These are phyloP conservation scores for Hyphopichia khmerensis DNA, from an alignment of 1,139 yeast species.

Conservation along the genomic window DNA sequence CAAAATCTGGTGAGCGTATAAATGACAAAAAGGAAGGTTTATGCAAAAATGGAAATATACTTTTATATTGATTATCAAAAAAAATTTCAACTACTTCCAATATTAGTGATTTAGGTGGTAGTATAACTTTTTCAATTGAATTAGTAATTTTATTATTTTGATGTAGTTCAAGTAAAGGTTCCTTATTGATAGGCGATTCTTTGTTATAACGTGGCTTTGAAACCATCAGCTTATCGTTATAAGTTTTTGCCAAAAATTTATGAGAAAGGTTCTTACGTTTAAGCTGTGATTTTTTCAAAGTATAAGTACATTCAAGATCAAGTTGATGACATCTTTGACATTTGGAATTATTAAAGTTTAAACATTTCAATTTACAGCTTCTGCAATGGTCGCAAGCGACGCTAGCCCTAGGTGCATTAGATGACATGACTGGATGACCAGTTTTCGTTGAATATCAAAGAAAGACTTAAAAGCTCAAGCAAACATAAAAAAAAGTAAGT, in stretches of 20 bases:
- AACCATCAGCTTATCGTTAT: neutral
- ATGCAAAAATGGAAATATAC: constrained; percentile 33
- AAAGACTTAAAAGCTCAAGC: too few relatives aligned
- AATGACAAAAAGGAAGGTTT: constrained; percentile 29
- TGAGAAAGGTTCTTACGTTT: constrained; percentile 2
- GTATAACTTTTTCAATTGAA: constrained; percentile 8
- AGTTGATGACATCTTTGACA: constrained; percentile 22
- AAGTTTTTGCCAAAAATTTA: neutral
- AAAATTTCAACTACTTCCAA: constrained; percentile 27
- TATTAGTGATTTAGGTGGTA: constrained; percentile 25
- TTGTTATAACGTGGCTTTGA: neutral
- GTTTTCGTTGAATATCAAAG: too few relatives aligned
- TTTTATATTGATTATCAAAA: constrained; percentile 33
- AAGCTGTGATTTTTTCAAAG: constrained; percentile 20
- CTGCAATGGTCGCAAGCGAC: constrained; percentile 26
- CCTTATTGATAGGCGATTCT: neutral
- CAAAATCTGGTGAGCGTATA: constrained; percentile 22
- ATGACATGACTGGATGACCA: neutral
- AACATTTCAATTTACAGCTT: constrained; percentile 21
- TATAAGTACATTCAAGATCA: constrained; percentile 20
- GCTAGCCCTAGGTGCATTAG: constrained; percentile 12
- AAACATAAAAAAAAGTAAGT: too few relatives aligned
- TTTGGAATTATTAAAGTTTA: constrained; percentile 10
- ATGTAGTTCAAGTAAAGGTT: neutral
- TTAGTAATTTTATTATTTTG: too few relatives aligned